These are phyloP conservation scores for Termitomyces sp. DNA, from an alignment of 768 basidiomycete species.

Conservation along the genomic window DNA sequence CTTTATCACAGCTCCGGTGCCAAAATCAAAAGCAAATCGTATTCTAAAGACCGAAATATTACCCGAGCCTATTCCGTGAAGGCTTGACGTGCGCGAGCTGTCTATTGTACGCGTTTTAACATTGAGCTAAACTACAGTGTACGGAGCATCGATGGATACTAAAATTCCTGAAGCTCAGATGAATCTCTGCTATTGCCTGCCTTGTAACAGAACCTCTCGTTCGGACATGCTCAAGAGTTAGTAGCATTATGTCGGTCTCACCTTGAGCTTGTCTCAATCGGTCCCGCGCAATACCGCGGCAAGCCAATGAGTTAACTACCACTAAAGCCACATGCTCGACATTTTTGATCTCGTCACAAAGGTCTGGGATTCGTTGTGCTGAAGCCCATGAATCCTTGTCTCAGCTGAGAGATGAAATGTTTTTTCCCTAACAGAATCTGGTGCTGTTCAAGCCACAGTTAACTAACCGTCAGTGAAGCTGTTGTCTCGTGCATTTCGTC, in stretches of 20 bases:
- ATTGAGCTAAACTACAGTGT: no score
- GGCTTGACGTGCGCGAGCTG: no score
- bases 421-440: not conserved
- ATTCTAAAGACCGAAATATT: constrained; percentile 80
- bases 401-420: no score
- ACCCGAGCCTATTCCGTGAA: constrained; percentile 11
- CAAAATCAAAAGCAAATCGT: constrained; percentile 83
- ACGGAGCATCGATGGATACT: not conserved
- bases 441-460: not conserved
- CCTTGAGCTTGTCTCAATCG: no score
- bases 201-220: no score
- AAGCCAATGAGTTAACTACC: no score
- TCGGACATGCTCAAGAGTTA: no score
- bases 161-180: not conserved
- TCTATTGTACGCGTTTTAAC: no score
- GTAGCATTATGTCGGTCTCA: no score
- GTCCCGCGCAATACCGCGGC: no score
- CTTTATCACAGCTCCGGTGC: constrained; percentile 67
- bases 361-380: not conserved
- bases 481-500: not conserved
- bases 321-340: no score
- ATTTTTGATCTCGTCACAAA: not conserved
- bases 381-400: no score
- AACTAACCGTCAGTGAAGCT: not conserved
- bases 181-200: not conserved